Conservation (phyloP, 2,329 filamentous ascomycete species). For the Diaporthe sp. region DNA sequence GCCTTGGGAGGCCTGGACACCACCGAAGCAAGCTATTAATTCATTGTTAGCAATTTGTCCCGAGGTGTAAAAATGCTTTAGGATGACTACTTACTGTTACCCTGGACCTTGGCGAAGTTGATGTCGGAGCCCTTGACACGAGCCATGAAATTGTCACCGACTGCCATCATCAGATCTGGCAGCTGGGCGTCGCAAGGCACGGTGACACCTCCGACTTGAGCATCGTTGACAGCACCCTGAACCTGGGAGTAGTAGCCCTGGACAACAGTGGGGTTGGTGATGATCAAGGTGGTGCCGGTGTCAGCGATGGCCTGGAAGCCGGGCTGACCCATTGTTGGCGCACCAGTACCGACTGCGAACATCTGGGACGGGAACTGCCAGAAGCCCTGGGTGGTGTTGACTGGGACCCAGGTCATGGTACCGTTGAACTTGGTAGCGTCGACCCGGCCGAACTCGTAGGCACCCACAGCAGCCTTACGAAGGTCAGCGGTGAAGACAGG, state of each 20-base stretch:
- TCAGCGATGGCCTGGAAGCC: constrained; percentile 66
- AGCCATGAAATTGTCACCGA: constrained; percentile 71
- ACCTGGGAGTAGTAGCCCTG: constrained; percentile 64
- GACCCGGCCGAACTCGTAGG: constrained; percentile 82
- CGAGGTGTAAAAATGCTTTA: background rate
- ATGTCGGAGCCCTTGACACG: constrained; percentile 67
- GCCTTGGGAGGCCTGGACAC: constrained; percentile 71
- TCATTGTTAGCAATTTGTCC: constrained; percentile 33
- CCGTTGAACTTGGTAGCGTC: constrained; percentile 75
- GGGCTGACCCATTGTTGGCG: constrained; percentile 52
- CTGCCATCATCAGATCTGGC: constrained; percentile 67
- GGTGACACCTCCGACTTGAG: constrained; percentile 58
- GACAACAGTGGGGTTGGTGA: constrained; percentile 68
- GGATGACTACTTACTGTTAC: constrained; percentile 59
- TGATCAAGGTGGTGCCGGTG: constrained; percentile 74
- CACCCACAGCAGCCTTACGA: constrained; percentile 70
- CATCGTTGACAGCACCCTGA: constrained; percentile 56
- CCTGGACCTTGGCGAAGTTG: constrained; percentile 65
- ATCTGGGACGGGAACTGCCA: constrained; percentile 75
- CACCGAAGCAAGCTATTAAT: constrained; percentile 73
- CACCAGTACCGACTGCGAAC: constrained; percentile 66
- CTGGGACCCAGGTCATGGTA: constrained; percentile 70
- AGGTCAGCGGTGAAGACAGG: constrained; percentile 81
- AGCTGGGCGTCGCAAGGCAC: constrained; percentile 62
- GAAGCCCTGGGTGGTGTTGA: constrained; percentile 75